Base-by-base conservation (phyloP, 2,329 filamentous ascomycete species). In the Neophaeococcomyces mojaviensis region DNA sequence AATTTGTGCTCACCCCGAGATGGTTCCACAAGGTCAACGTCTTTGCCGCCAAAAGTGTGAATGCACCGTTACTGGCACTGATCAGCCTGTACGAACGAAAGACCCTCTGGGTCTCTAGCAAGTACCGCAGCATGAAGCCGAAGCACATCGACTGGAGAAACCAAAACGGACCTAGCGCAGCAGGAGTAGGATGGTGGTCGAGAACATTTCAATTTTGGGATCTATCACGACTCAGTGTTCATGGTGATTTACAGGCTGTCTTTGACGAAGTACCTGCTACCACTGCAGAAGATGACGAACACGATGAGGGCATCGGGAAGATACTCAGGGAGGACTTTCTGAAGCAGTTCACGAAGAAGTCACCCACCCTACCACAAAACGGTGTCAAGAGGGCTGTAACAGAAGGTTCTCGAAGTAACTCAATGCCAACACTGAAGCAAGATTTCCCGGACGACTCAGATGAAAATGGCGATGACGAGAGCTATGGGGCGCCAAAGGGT, bases 1-100 rank as follows among this genome's bases (percentile, higher is more conserved):
- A 88, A 57, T 86, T 86, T 57, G 56, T 86, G n/a, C 71, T 88
- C 30, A 81, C 79, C n/a, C 79, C 84, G 0, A 80, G 87, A 36
- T 90, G 86, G 86, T 92, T 92, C 61, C 87, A 94, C 70, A 92
- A 90, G 66, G 84, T 90, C 58, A 88, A 94, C 60, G 86, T 94
- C 47, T 78, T 81, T 48, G 77, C 78, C 8, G 82, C 92, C 18
- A 80, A 86, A 31, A 67, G 81, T 7, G 74, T 89, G 57, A 92
- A 92, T 62, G 72, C 85, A 2, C 87, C 87, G 0, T 69, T 89
- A 4, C 71, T 94, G 1, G 72, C 90, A 3, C 56, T 83, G 49
- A 84, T 94, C 49, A 79, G 81, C 15, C 66, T 81, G 16, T 75
- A 81, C 51, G 87, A 94, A 64, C 79, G 87, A 41, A 75, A 77